phyloP scores from a whole-genome alignment of 257 asterid species.

The Cinchona pubescens region DNA sequence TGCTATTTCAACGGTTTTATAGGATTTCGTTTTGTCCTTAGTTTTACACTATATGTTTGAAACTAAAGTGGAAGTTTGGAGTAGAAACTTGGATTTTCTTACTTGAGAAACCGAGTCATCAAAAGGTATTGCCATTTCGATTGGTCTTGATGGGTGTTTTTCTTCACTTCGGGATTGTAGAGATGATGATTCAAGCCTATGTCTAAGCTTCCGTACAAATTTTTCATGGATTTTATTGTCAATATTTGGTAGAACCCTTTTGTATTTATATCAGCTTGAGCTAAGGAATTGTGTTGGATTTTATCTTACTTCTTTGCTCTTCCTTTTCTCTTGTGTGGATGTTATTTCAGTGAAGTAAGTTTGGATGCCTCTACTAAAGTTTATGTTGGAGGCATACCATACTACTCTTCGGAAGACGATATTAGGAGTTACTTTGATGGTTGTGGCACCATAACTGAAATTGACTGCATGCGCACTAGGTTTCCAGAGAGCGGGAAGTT shows the following conservation, averaged over 20 bases:
- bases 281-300: neutral
- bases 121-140: neutral
- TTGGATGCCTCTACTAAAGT: conserved; percentile 49
- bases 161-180: neutral
- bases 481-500: conserved; percentile 92
- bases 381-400: conserved; percentile 97
- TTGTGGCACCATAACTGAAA: conserved; percentile 77
- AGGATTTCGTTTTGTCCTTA: neutral
- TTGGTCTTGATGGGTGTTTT: neutral
- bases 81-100: neutral
- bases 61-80: neutral
- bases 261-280: neutral
- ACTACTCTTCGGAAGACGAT: conserved; percentile 92
- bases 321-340: conserved; percentile 8
- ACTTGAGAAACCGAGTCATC: neutral
- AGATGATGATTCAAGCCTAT: neutral
- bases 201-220: neutral
- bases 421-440: conserved; percentile 85
- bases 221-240: neutral
- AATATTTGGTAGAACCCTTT: neutral
- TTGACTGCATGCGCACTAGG: conserved; percentile 86
- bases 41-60: neutral
- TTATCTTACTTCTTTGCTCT: neutral
- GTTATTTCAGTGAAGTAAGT: conserved; percentile 40
- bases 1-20: neutral